Evolutionary conservation across 2,329 filamentous ascomycete species (phyloP).

Genomic region (Plenodomus tracheiphilus): DNA sequence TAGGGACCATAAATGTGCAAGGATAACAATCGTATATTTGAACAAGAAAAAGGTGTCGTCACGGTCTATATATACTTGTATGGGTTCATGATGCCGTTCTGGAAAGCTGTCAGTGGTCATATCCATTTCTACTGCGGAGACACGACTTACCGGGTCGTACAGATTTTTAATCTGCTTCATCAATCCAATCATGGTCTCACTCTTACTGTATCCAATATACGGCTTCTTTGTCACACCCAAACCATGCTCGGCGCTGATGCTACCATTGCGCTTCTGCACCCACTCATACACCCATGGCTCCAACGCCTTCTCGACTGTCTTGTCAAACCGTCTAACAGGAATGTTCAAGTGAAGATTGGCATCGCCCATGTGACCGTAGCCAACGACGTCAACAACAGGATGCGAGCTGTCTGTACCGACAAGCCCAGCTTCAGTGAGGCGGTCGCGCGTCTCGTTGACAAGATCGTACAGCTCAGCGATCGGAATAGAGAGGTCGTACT

Average conservation of each 20-base stretch:
- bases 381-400: constrained; percentile 86
- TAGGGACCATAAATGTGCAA: not conserved
- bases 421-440: constrained; percentile 73
- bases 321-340: constrained; percentile 78
- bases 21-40: not conserved
- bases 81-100: constrained; percentile 99
- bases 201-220: constrained; percentile 90
- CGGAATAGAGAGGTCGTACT: constrained; percentile 97
- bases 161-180: constrained; percentile 96
- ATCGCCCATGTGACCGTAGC: constrained; percentile 98
- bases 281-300: constrained; percentile 98
- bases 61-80: constrained; percentile 81
- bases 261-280: constrained; percentile 84
- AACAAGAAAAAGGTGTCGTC: not conserved
- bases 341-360: constrained; percentile 94
- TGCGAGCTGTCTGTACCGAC: constrained; percentile 71
- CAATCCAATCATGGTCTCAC: constrained; percentile 79
- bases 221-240: constrained; percentile 94
- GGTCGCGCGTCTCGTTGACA: constrained; percentile 80
- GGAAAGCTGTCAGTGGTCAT: constrained; percentile 20
- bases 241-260: constrained; percentile 96
- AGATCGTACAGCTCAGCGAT: constrained; percentile 83
- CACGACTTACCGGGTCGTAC: constrained; percentile 83
- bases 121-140: not conserved
- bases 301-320: constrained; percentile 80